phyloP scores from a whole-genome alignment of 345 rosid species.

The Salix koriyanagi region DNA sequence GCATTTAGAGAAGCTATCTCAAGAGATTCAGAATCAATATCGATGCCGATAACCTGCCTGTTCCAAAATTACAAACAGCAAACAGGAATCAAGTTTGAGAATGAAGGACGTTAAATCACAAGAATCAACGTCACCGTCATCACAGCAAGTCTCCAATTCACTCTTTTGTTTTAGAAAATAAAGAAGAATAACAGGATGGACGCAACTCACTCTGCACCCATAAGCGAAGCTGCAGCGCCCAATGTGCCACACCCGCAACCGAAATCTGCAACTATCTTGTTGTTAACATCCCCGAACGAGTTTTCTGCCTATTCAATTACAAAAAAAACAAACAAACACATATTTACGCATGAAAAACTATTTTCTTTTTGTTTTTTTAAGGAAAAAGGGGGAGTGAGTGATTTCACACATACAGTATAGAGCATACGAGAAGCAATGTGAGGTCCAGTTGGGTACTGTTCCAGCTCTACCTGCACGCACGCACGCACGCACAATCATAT shows the following conservation, averaged over 20 bases:
- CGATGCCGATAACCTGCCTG: constrained; percentile 76
- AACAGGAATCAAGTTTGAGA: background rate
- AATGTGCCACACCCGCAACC: constrained; percentile 96
- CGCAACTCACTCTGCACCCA: constrained; percentile 76
- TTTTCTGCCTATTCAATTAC: constrained; percentile 60
- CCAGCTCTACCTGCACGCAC: constrained; percentile 65
- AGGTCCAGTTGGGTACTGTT: constrained; percentile 94
- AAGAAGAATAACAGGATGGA: background rate
- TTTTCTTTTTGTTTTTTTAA: background rate
- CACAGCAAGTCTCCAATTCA: background rate
- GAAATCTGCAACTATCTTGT: constrained; percentile 83
- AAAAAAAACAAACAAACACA: background rate
- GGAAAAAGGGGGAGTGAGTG: background rate
- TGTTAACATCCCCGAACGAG: constrained; percentile 72
- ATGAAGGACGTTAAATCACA: background rate
- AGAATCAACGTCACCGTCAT: background rate
- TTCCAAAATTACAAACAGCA: constrained; percentile 4
- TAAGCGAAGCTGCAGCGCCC: constrained; percentile 78
- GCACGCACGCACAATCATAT: constrained; percentile 3
- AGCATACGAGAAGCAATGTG: constrained; percentile 97
- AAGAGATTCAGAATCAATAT: constrained; percentile 72
- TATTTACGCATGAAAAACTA: background rate
- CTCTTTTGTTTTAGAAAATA: background rate
- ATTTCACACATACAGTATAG: constrained; percentile 46
- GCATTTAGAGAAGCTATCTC: constrained; percentile 71